Percentiles rank a stretch among this genome's conserved stretches.
phyloP scores from a whole-genome alignment of 2,329 filamentous ascomycete species.

The Kalmusia sp. region DNA sequence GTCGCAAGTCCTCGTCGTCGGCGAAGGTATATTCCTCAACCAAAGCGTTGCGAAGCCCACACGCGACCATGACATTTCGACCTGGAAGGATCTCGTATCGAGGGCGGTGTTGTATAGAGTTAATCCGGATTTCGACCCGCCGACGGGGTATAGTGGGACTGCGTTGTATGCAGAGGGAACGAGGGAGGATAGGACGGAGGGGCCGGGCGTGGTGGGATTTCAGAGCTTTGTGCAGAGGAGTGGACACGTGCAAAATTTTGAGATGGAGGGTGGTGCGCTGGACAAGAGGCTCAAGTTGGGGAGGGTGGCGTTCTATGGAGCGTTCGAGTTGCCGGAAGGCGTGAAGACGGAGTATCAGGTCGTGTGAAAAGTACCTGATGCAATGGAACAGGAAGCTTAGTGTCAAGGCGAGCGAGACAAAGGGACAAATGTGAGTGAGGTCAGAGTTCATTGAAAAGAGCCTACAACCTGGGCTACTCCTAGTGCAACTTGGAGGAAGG shows the following conservation, averaged over 20 bases:
- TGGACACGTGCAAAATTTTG: slow-evolving; percentile 23
- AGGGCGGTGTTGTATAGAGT: slow-evolving; percentile 27
- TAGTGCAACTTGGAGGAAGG: slow-evolving; percentile 23
- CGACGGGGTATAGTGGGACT: slow-evolving; percentile 28
- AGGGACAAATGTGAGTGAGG: too few relatives aligned
- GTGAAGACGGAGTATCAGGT: slow-evolving; percentile 21
- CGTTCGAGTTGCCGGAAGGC: slow-evolving; percentile 27
- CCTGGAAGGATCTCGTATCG: slow-evolving; percentile 25
- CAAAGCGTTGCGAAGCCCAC: slow-evolving; percentile 15
- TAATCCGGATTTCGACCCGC: slow-evolving; percentile 25
- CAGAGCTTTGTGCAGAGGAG: slow-evolving; percentile 28
- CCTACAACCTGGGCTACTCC: slow-evolving; percentile 27
- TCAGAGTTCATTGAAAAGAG: slow-evolving; percentile 19
- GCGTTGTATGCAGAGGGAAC: slow-evolving; percentile 25
- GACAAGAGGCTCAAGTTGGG: slow-evolving; percentile 22
- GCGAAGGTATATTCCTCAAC: slow-evolving; percentile 28
- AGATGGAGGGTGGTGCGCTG: slow-evolving; percentile 23
- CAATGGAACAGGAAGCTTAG: too few relatives aligned
- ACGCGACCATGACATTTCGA: slow-evolving; percentile 16
- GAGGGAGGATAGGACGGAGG: slow-evolving; percentile 22
- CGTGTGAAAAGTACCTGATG: too few relatives aligned
- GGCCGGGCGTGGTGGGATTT: slow-evolving; percentile 26
- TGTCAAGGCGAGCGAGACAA: too few relatives aligned
- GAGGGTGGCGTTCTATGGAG: slow-evolving; percentile 29
- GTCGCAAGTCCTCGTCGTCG: slow-evolving; percentile 24